These are phyloP conservation scores for Clarireedia sp. DNA, from an alignment of 2,329 filamentous ascomycete species.

Conservation along the genomic window DNA sequence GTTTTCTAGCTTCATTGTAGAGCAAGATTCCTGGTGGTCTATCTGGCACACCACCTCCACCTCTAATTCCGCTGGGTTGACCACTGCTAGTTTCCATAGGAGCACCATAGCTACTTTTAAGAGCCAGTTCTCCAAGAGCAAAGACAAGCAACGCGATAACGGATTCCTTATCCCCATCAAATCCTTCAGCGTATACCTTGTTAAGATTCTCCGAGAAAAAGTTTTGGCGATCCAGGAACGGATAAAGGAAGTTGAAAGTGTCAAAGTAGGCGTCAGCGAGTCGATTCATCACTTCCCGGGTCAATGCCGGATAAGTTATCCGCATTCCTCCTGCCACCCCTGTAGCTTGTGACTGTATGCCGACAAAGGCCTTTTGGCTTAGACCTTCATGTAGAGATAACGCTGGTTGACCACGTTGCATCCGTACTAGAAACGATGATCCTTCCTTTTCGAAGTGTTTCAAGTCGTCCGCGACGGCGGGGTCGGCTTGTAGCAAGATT, in stretches of 20 bases:
- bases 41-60: slow-evolving; percentile 34
- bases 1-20: slow-evolving; percentile 54
- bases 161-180: slow-evolving; percentile 41
- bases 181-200: slow-evolving; percentile 39
- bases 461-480: slow-evolving; percentile 28
- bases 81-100: slow-evolving; percentile 39
- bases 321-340: slow-evolving; percentile 21
- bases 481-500: slow-evolving; percentile 30
- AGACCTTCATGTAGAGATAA: slow-evolving; percentile 24
- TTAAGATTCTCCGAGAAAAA: slow-evolving; percentile 43
- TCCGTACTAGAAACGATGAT: slow-evolving; percentile 30
- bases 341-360: slow-evolving; percentile 28
- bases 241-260: slow-evolving; percentile 50
- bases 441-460: slow-evolving; percentile 33
- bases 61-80: slow-evolving; percentile 43
- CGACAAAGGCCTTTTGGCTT: slow-evolving; percentile 23
- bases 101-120: slow-evolving; percentile 41
- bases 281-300: slow-evolving; percentile 41
- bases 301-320: slow-evolving; percentile 31
- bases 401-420: slow-evolving; percentile 20
- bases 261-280: slow-evolving; percentile 50
- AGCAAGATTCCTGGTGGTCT: slow-evolving; percentile 49
- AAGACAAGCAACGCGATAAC: slow-evolving; percentile 50
- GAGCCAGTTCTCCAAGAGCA: slow-evolving; percentile 49
- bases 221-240: slow-evolving; percentile 48